Evolutionary conservation across 2,329 filamentous ascomycete species (phyloP), one percentile per base, ranked within the genome.

Genomic region (Fusarium compactum): DNA sequence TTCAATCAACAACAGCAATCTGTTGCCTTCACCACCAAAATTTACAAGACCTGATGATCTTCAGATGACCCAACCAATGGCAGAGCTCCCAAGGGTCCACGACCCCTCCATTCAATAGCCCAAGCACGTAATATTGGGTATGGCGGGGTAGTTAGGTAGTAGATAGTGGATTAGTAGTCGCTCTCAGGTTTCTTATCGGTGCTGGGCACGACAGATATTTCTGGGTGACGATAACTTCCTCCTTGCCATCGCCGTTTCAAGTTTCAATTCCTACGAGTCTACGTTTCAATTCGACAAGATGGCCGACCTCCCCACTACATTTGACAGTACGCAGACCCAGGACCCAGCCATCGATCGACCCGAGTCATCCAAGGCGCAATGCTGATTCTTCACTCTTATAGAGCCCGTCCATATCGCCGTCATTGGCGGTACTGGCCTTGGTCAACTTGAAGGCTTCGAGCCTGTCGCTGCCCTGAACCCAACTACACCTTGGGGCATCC

Each of bases 381-480:
- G 56, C 70, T 72, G 52, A 74, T 61, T 51, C 38, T 48, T 53
- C 18, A 62, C 53, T 50, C 55, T 69, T 54, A 18, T 57, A 92
- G 90, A 85, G 57, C 87, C 90, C 57, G 90, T 97, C 76, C 89
- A 90, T 74, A 96, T 98, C 77, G 95, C 92, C 79, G 92, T 97
- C 58, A 94, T 97, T 74, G 95, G 95, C 80, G 96, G 96, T 76
- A 99, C 96, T 41, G 96, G 96, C 58, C 91, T 99, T 69, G 90
- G 92, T 80, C 90, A 93, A 74, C 91, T 99, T 72, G 91, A 94
- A 29, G 91, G 92, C 81, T 98, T 96, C 85, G 91, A 89, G 22
- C 92, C 94, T 77, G 91, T 97, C 67, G 95, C 95, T 27, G 87
- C 88, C 29, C 84, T 99, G 74, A 90, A 90, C 75, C 85, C 93